Evolutionary conservation across 176 grass and related monocot species (phyloP).

Genomic region (Pontederia crassipes): DNA sequence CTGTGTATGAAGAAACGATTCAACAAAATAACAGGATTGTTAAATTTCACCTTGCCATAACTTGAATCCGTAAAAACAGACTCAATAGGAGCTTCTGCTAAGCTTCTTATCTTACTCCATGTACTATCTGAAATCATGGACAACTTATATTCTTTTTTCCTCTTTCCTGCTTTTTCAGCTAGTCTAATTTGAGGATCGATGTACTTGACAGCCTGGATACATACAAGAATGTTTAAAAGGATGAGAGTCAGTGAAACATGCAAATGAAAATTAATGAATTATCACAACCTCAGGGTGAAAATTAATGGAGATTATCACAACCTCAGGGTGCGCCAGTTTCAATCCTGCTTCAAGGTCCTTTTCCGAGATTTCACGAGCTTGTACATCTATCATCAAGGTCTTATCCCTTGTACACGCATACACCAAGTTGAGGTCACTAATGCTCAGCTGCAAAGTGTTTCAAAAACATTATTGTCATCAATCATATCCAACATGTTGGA

Average conservation of each 20-base stretch:
- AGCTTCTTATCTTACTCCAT: conserved; percentile 74
- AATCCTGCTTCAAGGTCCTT: conserved; percentile 83
- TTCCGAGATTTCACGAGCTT: conserved; percentile 95
- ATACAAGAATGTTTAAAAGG: conserved; percentile 15
- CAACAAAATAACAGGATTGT: conserved; percentile 1
- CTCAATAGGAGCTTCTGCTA: conserved; percentile 80
- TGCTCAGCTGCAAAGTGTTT: conserved; percentile 43
- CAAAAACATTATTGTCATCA: conserved; percentile 1
- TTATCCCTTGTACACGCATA: conserved; percentile 89
- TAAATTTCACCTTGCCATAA: conserved; percentile 69
- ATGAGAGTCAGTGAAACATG: conserved; percentile 4
- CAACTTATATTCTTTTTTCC: conserved; percentile 80
- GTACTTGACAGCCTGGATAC: conserved; percentile 71
- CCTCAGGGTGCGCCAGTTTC: conserved; percentile 84
- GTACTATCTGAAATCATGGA: conserved; percentile 85
- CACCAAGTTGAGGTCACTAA: conserved; percentile 96
- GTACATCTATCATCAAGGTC: conserved; percentile 98
- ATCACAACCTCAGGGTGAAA: conserved; percentile 55
- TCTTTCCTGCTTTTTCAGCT: conserved; percentile 79
- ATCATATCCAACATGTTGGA: neutral
- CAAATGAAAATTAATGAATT: conserved; percentile 4
- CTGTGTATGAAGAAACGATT: too few relatives aligned
- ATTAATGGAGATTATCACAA: conserved; percentile 17
- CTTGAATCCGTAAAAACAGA: conserved; percentile 91
- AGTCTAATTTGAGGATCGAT: conserved; percentile 95